Base-by-base conservation (phyloP, 495 filamentous ascomycete genomes). In the Neurospora africana region DNA sequence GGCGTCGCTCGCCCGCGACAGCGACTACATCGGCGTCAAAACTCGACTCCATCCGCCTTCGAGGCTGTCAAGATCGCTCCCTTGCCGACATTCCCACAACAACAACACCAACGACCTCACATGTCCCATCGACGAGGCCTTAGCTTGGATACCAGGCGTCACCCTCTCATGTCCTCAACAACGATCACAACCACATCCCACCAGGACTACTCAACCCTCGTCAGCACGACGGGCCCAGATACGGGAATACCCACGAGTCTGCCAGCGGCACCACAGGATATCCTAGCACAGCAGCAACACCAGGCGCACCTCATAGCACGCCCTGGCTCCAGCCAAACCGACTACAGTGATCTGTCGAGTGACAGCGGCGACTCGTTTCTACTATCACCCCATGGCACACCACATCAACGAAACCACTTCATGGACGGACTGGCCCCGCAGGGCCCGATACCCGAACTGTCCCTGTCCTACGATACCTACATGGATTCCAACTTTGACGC, bases 21-120 rank as follows among this genome's bases (percentile, higher is more conserved):
- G 78, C 88, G 89, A 79, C 89, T 88, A 84, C 93, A 97, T 83
- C 89, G 92, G 79, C 92, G 93, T 80, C 93, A 95, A 84, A 90
- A 93, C 78, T 97, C 93, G 77, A 95, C 92, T 77, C 93, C 93
- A 72, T 87, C 88, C 72, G 86, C 85, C 75, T 91, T 91, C 81
- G 90, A 92, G 78, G 86, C 87, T 70, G 83, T 86, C 72, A 90
- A 91, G 85, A 86, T 89, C 77, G 81, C 82, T 68, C 86, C 83
- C 81, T 85, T 91, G 76, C 86, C 87, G 74, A 86, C 84, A 73
- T 86, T 87, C 73, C 75, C 80, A 77, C 86, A 85, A 73, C 82
- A 82, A 74, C 74, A 79, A 33, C 79, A 79, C 27, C 81, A 82
- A 73, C 81, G 82, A 41, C 74, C 77, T 37, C 81, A 83, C 78